These are phyloP conservation scores for Dendrobium chrysotoxum DNA, from an alignment of 106 monocot genomes.

Conservation along the genomic window DNA sequence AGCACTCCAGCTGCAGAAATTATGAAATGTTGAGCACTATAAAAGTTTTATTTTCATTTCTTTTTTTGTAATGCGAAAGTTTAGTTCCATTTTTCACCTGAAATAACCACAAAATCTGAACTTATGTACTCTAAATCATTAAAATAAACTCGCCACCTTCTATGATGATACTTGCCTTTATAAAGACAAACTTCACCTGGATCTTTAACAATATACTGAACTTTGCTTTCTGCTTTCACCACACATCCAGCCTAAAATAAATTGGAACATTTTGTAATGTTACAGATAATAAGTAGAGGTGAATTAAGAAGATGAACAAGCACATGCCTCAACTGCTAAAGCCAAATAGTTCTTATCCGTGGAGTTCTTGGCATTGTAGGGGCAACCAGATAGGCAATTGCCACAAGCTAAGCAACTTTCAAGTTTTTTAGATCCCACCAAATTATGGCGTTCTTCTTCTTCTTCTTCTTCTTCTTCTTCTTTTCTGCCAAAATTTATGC, in stretches of 20 bases:
- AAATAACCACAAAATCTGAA: constrained; percentile 30
- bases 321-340: constrained; percentile 20
- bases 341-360: constrained; percentile 32
- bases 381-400: constrained; percentile 36
- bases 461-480: neutral
- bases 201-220: constrained; percentile 19
- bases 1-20: constrained; percentile 28
- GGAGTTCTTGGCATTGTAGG: constrained; percentile 39
- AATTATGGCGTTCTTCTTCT: no score
- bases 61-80: neutral
- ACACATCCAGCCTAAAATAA: constrained; percentile 22
- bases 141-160: constrained; percentile 31
- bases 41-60: neutral
- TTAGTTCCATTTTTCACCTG: constrained; percentile 9
- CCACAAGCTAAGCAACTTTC: constrained; percentile 30
- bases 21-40: neutral
- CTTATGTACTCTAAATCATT: constrained; percentile 21
- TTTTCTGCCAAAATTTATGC: constrained; percentile 21
- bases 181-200: neutral
- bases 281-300: neutral
- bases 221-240: constrained; percentile 22
- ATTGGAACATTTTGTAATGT: neutral
- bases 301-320: neutral
- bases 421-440: neutral
- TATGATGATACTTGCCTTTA: neutral